Conservation (phyloP, 78 protist genomes). For the Dictyostelium capitatum region DNA sequence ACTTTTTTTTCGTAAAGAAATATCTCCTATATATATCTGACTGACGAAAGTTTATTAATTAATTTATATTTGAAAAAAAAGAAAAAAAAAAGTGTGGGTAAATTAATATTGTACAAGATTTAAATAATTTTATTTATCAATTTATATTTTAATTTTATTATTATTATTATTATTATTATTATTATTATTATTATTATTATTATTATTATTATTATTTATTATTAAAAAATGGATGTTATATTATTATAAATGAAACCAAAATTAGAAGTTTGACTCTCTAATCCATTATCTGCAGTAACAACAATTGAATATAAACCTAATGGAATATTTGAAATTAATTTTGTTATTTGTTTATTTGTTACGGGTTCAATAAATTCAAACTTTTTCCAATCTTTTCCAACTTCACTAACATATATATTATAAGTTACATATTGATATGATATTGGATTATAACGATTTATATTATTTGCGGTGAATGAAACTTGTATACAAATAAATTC, state of each 20-base stretch:
- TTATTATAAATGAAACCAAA: neutral
- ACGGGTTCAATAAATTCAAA: neutral
- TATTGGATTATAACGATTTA: neutral
- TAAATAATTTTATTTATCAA: too few species aligned
- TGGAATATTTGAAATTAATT: neutral
- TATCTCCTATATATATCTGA: too few species aligned
- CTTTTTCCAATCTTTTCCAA: slow-evolving; percentile 4
- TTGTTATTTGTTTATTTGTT: neutral
- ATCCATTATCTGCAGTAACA: slow-evolving; percentile 21
- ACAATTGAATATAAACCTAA: neutral
- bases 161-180: too few species aligned
- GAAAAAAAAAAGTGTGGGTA: too few species aligned
- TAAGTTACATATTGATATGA: neutral
- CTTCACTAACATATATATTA: neutral
- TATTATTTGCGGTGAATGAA: neutral
- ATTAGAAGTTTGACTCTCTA: slow-evolving; percentile 12
- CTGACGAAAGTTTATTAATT: too few species aligned
- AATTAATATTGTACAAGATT: too few species aligned
- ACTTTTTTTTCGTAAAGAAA: too few species aligned
- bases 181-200: too few species aligned
- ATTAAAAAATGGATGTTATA: neutral
- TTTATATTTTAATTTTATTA: too few species aligned
- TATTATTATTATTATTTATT: too few species aligned
- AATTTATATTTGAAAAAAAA: too few species aligned
- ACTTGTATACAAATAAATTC: neutral